Evolutionary conservation across 805 yeast genomes (phyloP).

Genomic region (Spathaspora hagerdaliae): DNA sequence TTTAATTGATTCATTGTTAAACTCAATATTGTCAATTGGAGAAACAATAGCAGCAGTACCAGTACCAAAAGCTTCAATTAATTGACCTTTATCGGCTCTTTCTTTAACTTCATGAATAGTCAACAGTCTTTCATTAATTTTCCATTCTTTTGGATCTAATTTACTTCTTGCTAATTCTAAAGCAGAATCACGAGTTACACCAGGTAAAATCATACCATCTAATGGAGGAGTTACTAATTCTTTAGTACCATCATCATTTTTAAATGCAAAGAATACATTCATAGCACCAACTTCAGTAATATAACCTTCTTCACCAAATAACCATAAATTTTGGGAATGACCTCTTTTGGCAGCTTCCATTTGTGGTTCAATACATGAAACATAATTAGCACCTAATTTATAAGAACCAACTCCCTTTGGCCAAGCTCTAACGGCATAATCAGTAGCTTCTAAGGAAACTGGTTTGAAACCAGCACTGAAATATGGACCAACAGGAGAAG

Average conservation of each 20-base stretch:
- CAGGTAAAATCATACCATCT: constrained; percentile 95
- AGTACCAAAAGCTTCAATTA: constrained; percentile 92
- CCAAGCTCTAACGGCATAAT: constrained; percentile 97
- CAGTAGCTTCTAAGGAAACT: constrained; percentile 90
- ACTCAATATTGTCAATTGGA: constrained; percentile 86
- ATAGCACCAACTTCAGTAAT: constrained; percentile 97
- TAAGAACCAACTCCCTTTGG: constrained; percentile 98
- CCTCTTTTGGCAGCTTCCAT: constrained; percentile 87
- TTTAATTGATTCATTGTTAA: constrained; percentile 63
- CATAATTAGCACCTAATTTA: constrained; percentile 96
- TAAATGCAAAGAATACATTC: constrained; percentile 89
- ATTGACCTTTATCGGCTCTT: constrained; percentile 72
- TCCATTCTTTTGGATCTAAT: constrained; percentile 77
- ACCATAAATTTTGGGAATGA: constrained; percentile 94
- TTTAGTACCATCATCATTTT: constrained; percentile 76
- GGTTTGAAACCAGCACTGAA: constrained; percentile 90
- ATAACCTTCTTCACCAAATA: constrained; percentile 81
- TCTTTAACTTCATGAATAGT: constrained; percentile 78
- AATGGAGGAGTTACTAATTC: constrained; percentile 95
- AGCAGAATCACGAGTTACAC: constrained; percentile 92
- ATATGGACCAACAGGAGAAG: constrained; percentile 97
- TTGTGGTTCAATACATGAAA: constrained; percentile 92
- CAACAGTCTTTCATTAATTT: constrained; percentile 74
- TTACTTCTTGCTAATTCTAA: constrained; percentile 72
- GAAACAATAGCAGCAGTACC: constrained; percentile 98